phyloP scores from a whole-genome alignment of 495 filamentous ascomycete species.

The Penicillium cataractarum region DNA sequence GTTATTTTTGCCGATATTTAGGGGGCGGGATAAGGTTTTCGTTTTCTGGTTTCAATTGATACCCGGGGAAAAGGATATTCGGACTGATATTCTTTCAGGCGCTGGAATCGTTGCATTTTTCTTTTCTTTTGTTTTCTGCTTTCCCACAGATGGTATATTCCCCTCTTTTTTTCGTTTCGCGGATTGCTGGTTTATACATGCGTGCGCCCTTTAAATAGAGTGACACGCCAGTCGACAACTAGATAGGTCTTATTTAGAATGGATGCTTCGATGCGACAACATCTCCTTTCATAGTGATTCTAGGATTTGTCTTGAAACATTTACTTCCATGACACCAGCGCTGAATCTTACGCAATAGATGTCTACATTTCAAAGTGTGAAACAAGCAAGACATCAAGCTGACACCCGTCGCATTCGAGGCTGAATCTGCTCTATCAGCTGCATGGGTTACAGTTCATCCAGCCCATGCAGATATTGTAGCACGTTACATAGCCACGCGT shows the following conservation, averaged over 20 bases:
- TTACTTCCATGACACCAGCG: neutral
- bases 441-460: neutral
- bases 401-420: neutral
- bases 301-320: neutral
- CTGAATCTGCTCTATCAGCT: neutral
- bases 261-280: neutral
- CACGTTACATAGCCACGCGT: slow-evolving; percentile 6
- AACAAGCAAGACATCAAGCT: neutral
- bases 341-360: neutral
- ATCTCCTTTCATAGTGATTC: neutral
- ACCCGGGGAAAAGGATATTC: slow-evolving; percentile 19
- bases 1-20: neutral
- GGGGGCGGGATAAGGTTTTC: slow-evolving; percentile 6
- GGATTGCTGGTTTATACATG: neutral
- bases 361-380: neutral
- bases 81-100: slow-evolving; percentile 9
- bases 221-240: neutral
- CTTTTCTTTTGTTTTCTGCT: neutral
- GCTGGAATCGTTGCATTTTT: neutral
- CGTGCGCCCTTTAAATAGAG: neutral
- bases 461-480: neutral
- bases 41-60: slow-evolving; percentile 19
- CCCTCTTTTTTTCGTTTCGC: neutral
- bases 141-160: neutral
- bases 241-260: slow-evolving; percentile 4